Percentiles rank a stretch among this genome's conserved stretches.
phyloP scores from a whole-genome alignment of 176 grass and related monocot genomes.

The Carex parvula region DNA sequence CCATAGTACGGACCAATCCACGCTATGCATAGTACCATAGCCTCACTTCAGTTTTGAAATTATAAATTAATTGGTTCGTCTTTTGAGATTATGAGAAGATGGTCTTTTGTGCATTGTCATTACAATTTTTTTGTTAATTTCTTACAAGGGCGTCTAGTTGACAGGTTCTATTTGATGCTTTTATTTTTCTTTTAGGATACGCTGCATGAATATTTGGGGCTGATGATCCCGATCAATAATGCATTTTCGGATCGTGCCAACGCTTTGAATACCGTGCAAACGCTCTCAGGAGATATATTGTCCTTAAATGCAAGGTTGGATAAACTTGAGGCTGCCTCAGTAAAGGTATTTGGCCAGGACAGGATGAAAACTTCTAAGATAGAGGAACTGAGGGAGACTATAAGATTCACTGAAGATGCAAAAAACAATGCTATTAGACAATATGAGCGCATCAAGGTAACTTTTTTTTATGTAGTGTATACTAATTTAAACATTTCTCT shows the following conservation, averaged over 20 bases:
- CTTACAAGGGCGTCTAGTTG: neutral
- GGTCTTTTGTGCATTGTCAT: neutral
- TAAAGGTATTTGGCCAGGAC: constrained; percentile 62
- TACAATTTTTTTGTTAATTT: neutral
- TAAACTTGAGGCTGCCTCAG: constrained; percentile 70
- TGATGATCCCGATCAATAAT: constrained; percentile 64
- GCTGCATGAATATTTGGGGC: constrained; percentile 70
- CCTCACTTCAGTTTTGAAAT: neutral
- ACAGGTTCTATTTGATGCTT: constrained; percentile 15
- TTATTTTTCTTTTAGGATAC: constrained; percentile 52
- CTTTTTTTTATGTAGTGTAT: neutral
- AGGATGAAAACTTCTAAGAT: constrained; percentile 55
- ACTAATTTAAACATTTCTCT: constrained; percentile 10
- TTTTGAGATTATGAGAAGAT: too few relatives aligned
- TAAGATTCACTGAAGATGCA: constrained; percentile 57
- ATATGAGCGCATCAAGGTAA: constrained; percentile 84
- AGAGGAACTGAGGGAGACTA: constrained; percentile 66
- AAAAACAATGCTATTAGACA: constrained; percentile 59
- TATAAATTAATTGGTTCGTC: neutral
- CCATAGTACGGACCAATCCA: too few relatives aligned
- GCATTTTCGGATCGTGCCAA: constrained; percentile 76
- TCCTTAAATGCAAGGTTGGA: constrained; percentile 37
- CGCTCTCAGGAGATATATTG: constrained; percentile 54
- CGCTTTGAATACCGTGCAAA: constrained; percentile 71
- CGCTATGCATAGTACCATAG: too few relatives aligned